Evolutionary conservation across 805 yeast species (phyloP), one percentile per base, ranked within the genome.

Genomic region (Debaryomyces prosopidis): DNA sequence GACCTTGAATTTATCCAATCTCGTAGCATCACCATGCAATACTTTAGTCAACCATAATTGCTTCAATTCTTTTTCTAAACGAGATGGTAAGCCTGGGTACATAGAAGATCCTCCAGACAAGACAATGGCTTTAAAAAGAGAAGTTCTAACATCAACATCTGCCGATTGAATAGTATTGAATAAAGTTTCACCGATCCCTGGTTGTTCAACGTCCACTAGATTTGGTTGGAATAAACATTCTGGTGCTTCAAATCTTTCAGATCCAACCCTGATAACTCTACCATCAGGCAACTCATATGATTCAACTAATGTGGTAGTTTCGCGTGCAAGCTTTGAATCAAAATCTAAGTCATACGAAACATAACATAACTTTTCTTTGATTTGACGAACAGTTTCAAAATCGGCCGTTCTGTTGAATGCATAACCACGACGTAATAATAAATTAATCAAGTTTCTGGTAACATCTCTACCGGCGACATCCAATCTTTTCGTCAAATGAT

Each of bases 381-480:
- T 92, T 71, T 90, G 97, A 63, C 99, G 89, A 39, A 94, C 97
- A 2, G 98, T 94, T 71, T 94, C 99, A 59, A 95, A 95, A 74
- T 94, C 99, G 8, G 99, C 98, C 36, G 96, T 91, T 75, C 99
- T 83, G 75, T 94, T 94, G 71, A 94, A 92, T 2, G 98, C 97
- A 66, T 94, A 94, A 38, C 99, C 99, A 57, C 97, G 84, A 69
- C 98, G 89, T 51, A 95, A 80, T 58, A 94, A 75, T 53, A 94
- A 75, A 59, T 86, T 94, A 68, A 94, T 91, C 69, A 94, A 77
- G 68, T 94, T 89, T 61, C 97, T 82, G n/a, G 99, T 94, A 39
- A 94, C 97, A 62, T 94, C 99, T 66, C 99, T 82, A 57, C 99
- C 99, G 4, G 99, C 99, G 49, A 94, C 96, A 66, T 94, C 97